Base-by-base conservation (phyloP, 495 filamentous ascomycete genomes). In the Tuber umbilicatum region DNA sequence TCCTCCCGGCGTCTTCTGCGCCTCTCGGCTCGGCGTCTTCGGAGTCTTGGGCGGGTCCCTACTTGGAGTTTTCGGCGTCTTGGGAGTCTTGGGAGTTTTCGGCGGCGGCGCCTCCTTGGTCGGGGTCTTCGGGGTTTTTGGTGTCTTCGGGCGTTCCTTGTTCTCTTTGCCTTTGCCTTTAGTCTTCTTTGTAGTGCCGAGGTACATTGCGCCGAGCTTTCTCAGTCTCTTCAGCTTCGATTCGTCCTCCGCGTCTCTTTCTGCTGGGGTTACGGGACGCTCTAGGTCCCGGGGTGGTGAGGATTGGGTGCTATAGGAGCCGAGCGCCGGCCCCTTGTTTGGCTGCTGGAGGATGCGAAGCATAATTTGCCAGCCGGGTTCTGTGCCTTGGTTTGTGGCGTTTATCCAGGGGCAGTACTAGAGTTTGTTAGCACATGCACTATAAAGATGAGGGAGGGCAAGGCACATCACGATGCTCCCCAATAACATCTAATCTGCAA, bases 401-500 rank as follows among this genome's bases (percentile, higher is more conserved):
- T 80, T 80, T 69, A 82, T 75, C 81, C 81, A 82, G 27, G 81
- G 81, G 31, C 81, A 82, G 55, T 82, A 82, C 77, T 81, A 35
- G 41, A 7, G 14, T 12, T 39, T 40, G 37, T 81, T 42, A 76
- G 55, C 39, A 75, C 45, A 73, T 73, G 35, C n/a, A 14, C 23
- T 17, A 35, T 27, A 31, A 12, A 39, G 37, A 38, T 64, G 42
- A 38, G 35, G 39, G 6, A n/a, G 12, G 27, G 45, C 47, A 72
- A 69, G 47, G 37, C 76, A 81, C 79, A 72, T 82, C 81, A n/a
- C 81, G 75, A 50, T 82, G 81, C 68, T 82, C 81, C 7, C 78
- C 81, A 55, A 82, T 73, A 40, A 82, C 76, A 45, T 82, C 81
- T 12, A 82, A 73, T 10, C 81, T 73, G 23, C 73, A 76, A 12